These are phyloP conservation scores for Nematodospora anomalae DNA, from an alignment of 1,139 yeast species.

Conservation along the genomic window DNA sequence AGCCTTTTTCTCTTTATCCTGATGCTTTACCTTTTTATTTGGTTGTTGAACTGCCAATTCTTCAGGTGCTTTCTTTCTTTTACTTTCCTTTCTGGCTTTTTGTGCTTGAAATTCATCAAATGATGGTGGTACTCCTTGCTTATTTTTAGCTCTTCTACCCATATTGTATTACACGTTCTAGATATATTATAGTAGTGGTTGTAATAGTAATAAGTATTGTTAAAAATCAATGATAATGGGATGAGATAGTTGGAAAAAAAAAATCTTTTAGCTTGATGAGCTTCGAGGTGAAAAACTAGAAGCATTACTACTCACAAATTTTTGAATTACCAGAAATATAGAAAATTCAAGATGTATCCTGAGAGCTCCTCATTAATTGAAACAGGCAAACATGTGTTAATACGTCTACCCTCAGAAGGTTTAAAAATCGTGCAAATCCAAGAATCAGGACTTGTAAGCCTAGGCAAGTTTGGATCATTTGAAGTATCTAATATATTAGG, in stretches of 20 bases:
- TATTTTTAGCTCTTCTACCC: conserved; percentile 92
- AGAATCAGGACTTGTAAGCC: conserved; percentile 57
- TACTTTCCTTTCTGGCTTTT: conserved; percentile 48
- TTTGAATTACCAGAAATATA: too few species aligned
- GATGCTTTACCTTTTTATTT: conserved; percentile 18
- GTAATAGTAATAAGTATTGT: neutral
- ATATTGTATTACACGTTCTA: too few species aligned
- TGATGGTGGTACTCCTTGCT: conserved; percentile 88
- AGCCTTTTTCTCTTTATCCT: conserved; percentile 9
- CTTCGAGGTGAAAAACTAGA: too few species aligned
- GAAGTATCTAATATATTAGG: conserved; percentile 74
- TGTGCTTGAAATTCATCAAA: conserved; percentile 74
- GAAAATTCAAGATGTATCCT: too few species aligned
- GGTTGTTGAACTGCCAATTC: conserved; percentile 21
- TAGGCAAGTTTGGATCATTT: conserved; percentile 93
- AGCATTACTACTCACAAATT: too few species aligned
- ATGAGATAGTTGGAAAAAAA: neutral
- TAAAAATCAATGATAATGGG: conserved; percentile 2
- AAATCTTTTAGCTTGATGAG: neutral
- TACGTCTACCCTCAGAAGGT: conserved; percentile 80
- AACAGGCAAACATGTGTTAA: conserved; percentile 58
- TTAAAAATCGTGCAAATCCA: conserved; percentile 66
- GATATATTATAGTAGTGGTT: too few species aligned
- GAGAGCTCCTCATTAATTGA: conserved; percentile 26
- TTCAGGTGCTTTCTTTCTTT: conserved; percentile 26